Evolutionary conservation across 2,329 filamentous ascomycete species (phyloP).

Genomic region (Didymella keratinophila): DNA sequence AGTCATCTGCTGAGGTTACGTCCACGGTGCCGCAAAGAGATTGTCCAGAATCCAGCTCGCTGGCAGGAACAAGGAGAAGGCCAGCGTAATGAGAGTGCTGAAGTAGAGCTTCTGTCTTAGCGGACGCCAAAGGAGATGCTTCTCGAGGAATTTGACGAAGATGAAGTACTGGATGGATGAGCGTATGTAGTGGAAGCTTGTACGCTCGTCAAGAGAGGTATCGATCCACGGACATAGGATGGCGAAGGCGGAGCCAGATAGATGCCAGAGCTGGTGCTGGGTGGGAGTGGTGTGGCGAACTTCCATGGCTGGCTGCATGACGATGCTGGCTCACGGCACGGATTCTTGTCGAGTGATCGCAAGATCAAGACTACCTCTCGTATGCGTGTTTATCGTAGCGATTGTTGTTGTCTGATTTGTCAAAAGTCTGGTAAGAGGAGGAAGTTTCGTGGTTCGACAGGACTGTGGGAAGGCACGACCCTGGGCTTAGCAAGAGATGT

Average conservation of each 20-base stretch:
- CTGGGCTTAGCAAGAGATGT: neutral
- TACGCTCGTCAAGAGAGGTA: neutral
- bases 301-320: no score
- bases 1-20: neutral
- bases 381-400: neutral
- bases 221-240: neutral
- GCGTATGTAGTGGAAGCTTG: neutral
- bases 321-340: no score
- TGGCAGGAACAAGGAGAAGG: neutral
- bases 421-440: neutral
- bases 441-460: neutral
- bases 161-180: neutral
- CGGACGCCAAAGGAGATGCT: neutral
- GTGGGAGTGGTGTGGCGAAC: neutral
- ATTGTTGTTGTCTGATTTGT: neutral
- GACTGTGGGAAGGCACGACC: neutral
- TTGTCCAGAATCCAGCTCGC: neutral
- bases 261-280: neutral
- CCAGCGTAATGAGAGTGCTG: no score
- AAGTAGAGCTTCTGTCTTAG: neutral
- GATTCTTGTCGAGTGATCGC: neutral
- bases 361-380: neutral
- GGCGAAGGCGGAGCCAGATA: neutral
- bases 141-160: neutral
- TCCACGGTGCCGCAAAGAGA: no score